Evolutionary conservation across 768 basidiomycete species (phyloP).

Genomic region (Megacollybia marginata): DNA sequence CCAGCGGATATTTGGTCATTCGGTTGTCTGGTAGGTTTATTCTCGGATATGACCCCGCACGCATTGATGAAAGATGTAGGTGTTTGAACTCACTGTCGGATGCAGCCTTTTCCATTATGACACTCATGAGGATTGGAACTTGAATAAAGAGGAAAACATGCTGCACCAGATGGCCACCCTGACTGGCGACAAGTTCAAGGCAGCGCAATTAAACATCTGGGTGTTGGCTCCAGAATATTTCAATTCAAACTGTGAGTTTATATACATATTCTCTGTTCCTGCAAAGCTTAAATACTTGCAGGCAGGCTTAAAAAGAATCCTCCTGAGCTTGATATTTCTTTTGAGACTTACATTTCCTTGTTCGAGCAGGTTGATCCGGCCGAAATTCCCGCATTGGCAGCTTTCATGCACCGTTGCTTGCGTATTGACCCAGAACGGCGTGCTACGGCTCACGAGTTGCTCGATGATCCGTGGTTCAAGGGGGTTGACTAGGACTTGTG

Average conservation of each 20-base stretch:
- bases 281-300: neutral
- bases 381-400: neutral
- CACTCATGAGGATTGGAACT: neutral
- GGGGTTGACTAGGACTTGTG: neutral
- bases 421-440: conserved; percentile 5
- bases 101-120: conserved; percentile 1
- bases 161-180: conserved; percentile 1
- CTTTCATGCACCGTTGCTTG: conserved; percentile 6
- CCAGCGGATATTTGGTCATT: conserved; percentile 24
- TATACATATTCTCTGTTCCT: neutral
- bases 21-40: conserved; percentile 19
- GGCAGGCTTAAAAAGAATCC: neutral
- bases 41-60: neutral
- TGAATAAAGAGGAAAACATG: neutral
- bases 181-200: neutral
- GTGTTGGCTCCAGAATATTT: conserved; percentile 2
- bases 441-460: conserved; percentile 8
- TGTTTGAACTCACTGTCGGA: conserved; percentile 6
- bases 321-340: neutral
- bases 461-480: conserved; percentile 8
- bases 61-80: neutral
- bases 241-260: neutral
- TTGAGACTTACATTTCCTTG: neutral
- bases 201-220: neutral
- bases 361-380: neutral